These are phyloP conservation scores for Athelia sp. DNA, from an alignment of 1,284 basidiomycete genomes.

Conservation along the genomic window DNA sequence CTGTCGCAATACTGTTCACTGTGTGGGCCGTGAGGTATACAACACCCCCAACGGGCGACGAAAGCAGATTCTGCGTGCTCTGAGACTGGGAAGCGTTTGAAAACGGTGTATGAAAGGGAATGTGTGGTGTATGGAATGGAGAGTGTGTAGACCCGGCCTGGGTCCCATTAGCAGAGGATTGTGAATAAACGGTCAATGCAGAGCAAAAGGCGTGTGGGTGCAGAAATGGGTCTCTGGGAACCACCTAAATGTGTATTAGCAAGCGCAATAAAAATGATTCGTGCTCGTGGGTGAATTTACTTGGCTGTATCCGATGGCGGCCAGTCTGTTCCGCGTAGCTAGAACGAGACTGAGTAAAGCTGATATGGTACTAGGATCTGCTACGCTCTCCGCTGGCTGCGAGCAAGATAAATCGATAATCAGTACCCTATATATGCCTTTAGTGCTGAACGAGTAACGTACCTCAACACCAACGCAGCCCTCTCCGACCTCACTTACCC, in stretches of 20 bases:
- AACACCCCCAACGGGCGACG: neutral
- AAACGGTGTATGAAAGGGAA: neutral
- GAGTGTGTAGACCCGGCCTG: slow-evolving; percentile 9
- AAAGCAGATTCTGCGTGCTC: neutral
- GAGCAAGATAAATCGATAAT: slow-evolving; percentile 4
- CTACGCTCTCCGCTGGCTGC: slow-evolving; percentile 64
- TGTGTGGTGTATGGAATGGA: neutral
- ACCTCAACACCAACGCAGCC: slow-evolving; percentile 60
- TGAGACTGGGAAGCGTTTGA: neutral
- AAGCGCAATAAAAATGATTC: neutral
- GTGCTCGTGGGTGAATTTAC: slow-evolving; percentile 19
- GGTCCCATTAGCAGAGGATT: slow-evolving; percentile 11
- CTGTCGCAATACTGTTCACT: slow-evolving; percentile 40
- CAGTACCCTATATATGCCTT: neutral
- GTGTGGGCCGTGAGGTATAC: slow-evolving; percentile 41
- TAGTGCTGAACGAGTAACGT: slow-evolving; percentile 14
- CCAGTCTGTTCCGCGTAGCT: slow-evolving; percentile 61
- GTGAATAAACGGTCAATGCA: slow-evolving; percentile 31
- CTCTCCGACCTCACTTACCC: slow-evolving; percentile 62
- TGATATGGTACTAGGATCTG: slow-evolving; percentile 65
- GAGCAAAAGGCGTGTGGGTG: slow-evolving; percentile 51
- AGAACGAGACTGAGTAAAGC: slow-evolving; percentile 66
- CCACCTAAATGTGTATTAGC: slow-evolving; percentile 25
- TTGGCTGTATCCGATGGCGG: slow-evolving; percentile 41
- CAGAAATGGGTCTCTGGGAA: slow-evolving; percentile 75